Evolutionary conservation across 441 rosid genomes (phyloP).

Genomic region (Arabidopsis lyrata): DNA sequence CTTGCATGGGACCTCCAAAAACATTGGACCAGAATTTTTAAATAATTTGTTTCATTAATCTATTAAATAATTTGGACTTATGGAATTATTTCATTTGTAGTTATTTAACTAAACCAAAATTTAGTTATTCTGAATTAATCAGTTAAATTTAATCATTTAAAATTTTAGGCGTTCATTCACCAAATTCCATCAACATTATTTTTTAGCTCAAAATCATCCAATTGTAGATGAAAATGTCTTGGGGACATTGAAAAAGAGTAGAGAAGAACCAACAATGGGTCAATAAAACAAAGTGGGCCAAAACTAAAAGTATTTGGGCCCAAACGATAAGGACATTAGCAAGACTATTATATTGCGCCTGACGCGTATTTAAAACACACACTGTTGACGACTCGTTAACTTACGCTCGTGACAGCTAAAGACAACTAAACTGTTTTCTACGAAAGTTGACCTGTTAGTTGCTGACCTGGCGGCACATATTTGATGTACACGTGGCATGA

Average conservation of each 20-base stretch:
- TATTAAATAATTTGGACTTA: no score
- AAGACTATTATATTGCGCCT: conserved; percentile 30
- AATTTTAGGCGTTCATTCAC: not conserved
- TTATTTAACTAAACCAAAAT: no score
- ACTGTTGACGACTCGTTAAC: conserved; percentile 28
- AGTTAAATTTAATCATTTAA: no score
- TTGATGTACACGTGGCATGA: conserved; percentile 40
- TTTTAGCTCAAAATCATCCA: not conserved
- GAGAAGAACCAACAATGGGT: conserved; percentile 4
- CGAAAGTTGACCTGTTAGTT: conserved; percentile 34
- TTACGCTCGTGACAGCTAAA: conserved; percentile 46
- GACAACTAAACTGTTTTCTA: conserved; percentile 40
- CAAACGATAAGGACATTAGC: conserved; percentile 32
- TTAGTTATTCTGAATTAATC: no score
- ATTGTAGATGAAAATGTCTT: not conserved
- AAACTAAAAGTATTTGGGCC: conserved; percentile 36
- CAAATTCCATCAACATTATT: not conserved
- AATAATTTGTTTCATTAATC: not conserved
- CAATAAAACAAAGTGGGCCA: conserved; percentile 39
- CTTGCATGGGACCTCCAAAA: no score
- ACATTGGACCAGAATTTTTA: not conserved
- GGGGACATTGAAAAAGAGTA: not conserved
- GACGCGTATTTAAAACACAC: conserved; percentile 27
- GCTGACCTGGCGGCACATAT: conserved; percentile 31
- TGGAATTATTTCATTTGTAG: no score